Percentiles rank a stretch among this genome's conserved stretches.
Evolutionary conservation across 2,329 filamentous ascomycete species (phyloP).

Genomic region (Penicillium sp.): DNA sequence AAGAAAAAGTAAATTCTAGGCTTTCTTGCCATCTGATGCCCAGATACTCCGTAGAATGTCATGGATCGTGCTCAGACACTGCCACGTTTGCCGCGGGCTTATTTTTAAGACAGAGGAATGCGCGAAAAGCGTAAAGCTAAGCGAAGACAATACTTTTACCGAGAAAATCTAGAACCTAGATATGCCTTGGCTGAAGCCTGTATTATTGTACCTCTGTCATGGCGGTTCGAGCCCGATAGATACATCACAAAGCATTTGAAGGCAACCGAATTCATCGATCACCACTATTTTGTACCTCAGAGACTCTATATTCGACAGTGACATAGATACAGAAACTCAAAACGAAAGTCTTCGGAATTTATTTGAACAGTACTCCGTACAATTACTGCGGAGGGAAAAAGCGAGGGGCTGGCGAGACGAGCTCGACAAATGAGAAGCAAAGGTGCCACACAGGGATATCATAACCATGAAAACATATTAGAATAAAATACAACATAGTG

Average conservation of each 20-base stretch:
- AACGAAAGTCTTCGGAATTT: background rate
- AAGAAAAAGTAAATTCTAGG: too few species aligned
- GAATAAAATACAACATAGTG: background rate
- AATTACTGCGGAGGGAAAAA: background rate
- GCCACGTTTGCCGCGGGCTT: conserved; percentile 5
- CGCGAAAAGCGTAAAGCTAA: background rate
- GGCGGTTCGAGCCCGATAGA: background rate
- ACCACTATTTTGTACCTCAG: background rate
- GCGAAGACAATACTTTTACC: background rate
- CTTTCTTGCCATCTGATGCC: background rate
- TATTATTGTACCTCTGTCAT: background rate
- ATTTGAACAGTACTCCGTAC: background rate
- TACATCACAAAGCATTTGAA: background rate
- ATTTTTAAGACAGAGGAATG: conserved; percentile 4
- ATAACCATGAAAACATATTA: conserved; percentile 2
- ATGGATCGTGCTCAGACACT: background rate
- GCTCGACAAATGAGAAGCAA: background rate
- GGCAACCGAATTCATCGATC: background rate
- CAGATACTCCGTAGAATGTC: background rate
- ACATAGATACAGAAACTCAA: background rate
- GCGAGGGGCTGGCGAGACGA: background rate
- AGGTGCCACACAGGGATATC: conserved; percentile 3
- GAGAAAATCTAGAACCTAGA: background rate
- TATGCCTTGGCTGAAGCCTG: background rate
- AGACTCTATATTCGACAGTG: background rate